Conservation (phyloP, 2,329 filamentous ascomycete species). For the Emericellopsis cladophorae region DNA sequence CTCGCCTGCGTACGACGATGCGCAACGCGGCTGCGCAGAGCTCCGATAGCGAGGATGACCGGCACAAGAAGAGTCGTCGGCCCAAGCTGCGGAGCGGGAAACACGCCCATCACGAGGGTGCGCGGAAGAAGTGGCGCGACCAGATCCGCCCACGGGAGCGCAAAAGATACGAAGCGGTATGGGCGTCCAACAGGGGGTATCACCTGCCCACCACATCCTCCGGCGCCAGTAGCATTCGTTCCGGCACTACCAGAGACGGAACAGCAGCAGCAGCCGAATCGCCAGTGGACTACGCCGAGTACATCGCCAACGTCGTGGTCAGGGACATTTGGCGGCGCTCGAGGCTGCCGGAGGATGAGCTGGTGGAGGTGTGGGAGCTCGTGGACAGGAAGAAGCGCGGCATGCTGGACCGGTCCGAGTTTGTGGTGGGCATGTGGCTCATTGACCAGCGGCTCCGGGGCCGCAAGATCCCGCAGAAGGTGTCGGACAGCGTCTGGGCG, state of each 20-base stretch:
- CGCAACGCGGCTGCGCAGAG: constrained; percentile 20
- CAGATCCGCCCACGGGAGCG: constrained; percentile 58
- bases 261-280: constrained; percentile 6
- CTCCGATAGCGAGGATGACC: constrained; percentile 31
- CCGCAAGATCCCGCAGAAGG: constrained; percentile 59
- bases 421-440: constrained; percentile 74
- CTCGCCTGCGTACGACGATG: constrained; percentile 52
- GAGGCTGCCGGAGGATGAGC: constrained; percentile 51
- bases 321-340: constrained; percentile 66
- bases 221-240: neutral
- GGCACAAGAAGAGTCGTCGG: constrained; percentile 32
- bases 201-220: constrained; percentile 19
- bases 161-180: constrained; percentile 74
- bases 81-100: constrained; percentile 42
- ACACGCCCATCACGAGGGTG: constrained; percentile 66
- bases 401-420: constrained; percentile 53
- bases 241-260: constrained; percentile 1
- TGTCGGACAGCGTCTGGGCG: constrained; percentile 64
- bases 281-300: constrained; percentile 40
- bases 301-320: constrained; percentile 55
- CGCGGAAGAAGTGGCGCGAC: constrained; percentile 65
- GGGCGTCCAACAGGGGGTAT: constrained; percentile 66
- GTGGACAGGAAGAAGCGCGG: constrained; percentile 48
- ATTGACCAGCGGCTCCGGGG: constrained; percentile 72
- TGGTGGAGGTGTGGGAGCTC: constrained; percentile 67